Conservation (phyloP, 352 stramenopile species). For the Phytophthora megakarya region DNA sequence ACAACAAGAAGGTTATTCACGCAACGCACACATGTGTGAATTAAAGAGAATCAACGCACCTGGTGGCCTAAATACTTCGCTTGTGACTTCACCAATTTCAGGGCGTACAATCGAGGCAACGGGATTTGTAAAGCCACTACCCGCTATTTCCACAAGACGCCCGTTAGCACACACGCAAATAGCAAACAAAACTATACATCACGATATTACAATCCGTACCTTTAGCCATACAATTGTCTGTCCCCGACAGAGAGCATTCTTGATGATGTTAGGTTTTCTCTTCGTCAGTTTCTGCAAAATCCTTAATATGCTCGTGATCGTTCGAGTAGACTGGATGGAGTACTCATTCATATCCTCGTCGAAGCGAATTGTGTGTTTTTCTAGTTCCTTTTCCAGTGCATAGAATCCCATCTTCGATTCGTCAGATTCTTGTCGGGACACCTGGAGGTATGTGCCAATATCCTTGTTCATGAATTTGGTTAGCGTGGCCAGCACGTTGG, state of each 20-base stretch:
- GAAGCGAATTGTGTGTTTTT: slow-evolving; percentile 61
- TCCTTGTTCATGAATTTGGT: slow-evolving; percentile 91
- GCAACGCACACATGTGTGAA: slow-evolving; percentile 9
- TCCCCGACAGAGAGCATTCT: slow-evolving; percentile 72
- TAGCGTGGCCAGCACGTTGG: slow-evolving; percentile 67
- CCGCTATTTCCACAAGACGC: slow-evolving; percentile 38
- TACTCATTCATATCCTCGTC: slow-evolving; percentile 79
- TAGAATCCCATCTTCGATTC: slow-evolving; percentile 61
- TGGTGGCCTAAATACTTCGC: slow-evolving; percentile 82
- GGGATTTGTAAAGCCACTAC: slow-evolving; percentile 74
- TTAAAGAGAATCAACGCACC: slow-evolving; percentile 36
- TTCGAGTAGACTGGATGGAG: slow-evolving; percentile 65
- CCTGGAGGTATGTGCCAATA: slow-evolving; percentile 77
- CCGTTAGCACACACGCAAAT: slow-evolving; percentile 1
- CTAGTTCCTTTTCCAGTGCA: slow-evolving; percentile 61
- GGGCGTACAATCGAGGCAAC: slow-evolving; percentile 68
- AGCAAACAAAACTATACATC: neutral
- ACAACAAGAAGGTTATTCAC: slow-evolving; percentile 11
- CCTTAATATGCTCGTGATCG: slow-evolving; percentile 76
- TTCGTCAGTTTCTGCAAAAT: slow-evolving; percentile 87
- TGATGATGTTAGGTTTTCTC: slow-evolving; percentile 85
- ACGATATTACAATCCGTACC: slow-evolving; percentile 31
- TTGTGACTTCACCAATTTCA: slow-evolving; percentile 88
- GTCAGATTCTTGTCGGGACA: slow-evolving; percentile 58
- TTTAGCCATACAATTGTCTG: slow-evolving; percentile 86